A percentile compares a stretch with the other conserved stretches of the same genome.
Evolutionary conservation across 306 rosid genomes (phyloP).

Genomic region (Rosa chinensis): DNA sequence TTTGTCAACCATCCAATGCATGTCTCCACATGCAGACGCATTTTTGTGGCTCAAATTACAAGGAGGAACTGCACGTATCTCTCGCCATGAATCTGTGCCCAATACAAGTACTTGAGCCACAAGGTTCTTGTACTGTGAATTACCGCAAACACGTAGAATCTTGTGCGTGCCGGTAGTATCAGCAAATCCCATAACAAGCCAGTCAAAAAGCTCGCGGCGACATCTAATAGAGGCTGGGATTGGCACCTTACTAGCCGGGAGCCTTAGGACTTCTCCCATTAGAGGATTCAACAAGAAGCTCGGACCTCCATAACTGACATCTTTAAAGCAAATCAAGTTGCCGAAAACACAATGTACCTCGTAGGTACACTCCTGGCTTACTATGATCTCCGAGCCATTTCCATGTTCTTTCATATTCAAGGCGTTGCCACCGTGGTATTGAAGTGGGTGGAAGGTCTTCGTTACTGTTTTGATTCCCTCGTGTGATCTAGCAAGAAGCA

Average conservation of each 20-base stretch:
- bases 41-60: not conserved
- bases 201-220: not conserved
- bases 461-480: not conserved
- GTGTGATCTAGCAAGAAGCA: not conserved
- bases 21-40: not conserved
- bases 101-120: not conserved
- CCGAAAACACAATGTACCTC: not conserved
- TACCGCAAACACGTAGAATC: not conserved
- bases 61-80: not conserved
- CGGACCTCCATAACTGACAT: not conserved
- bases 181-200: not conserved
- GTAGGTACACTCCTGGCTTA: not conserved
- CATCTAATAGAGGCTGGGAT: not conserved
- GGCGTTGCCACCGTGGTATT: not conserved
- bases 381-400: not conserved
- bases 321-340: not conserved
- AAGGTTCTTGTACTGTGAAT: not conserved
- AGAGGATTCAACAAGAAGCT: not conserved
- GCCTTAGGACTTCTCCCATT: not conserved
- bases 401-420: not conserved
- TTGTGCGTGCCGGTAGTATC: not conserved
- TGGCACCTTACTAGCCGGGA: not conserved
- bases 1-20: not conserved
- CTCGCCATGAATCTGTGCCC: slow-evolving; percentile 4
- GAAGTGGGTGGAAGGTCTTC: not conserved